Base-by-base conservation (phyloP, 73 alveolate genomes). In the Stentor roeselii region DNA sequence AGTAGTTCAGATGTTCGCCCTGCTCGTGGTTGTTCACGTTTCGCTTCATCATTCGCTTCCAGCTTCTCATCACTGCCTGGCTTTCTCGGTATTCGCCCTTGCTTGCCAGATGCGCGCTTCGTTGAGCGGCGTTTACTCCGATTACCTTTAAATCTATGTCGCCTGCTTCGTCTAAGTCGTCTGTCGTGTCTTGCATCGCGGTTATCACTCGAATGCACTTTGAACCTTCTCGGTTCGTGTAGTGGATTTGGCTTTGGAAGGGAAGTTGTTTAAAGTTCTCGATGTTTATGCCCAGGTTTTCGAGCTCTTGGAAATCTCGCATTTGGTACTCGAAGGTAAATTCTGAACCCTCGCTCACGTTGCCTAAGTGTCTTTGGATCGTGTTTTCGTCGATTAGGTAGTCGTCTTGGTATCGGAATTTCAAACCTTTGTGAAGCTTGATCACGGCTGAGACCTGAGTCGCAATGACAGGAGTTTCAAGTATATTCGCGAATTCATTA, bases 181-280 rank as follows among this genome's bases (percentile, higher is more conserved):
- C 88, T 1, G 97, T 90, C 1, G 88, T 86, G 75, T 90, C 89
- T 39, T 76, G 74, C 32, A 78, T 59, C 60, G 87, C 78, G 0
- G 97, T 94, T 27, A 95, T 83, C 31, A 93, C 95, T 90, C 98
- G 93, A 76, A 95, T 84, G 78, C 95, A 90, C 86, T 91, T 94
- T 39, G 88, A 90, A 27, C 98, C 98, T 60, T 86, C 75, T 1
- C 87, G 86, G 74, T 90, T 90, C 21, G 95, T 80, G 83, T 91
- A 97, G 42, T 75, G 61, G n/a, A 96, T 92, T 75, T 76, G 77
- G 39, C 86, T 39, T 78, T 97, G 94, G 92, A 97, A 97, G 42
- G 97, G 97, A 78, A 96, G 78, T 38, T 90, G 39, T 60, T 92
- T 82, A 27, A 92, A 82, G 32, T 83, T 76, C 6, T 76, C 87